Base-by-base conservation (phyloP, 2,329 filamentous ascomycete species). In the Colletotrichum sp. region DNA sequence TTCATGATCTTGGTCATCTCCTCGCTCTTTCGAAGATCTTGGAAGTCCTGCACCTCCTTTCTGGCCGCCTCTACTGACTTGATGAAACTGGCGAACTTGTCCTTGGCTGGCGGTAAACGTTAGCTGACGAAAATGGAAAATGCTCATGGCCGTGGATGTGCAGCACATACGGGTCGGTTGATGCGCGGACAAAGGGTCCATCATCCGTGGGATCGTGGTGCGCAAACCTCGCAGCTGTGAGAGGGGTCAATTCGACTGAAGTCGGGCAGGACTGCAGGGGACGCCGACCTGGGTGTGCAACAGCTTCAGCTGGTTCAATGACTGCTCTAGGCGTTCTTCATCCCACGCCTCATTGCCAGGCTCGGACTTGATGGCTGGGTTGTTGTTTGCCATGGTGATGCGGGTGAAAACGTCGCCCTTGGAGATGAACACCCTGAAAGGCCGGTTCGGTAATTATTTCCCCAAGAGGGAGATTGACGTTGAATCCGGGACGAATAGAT, bases 21-120 rank as follows among this genome's bases (percentile, higher is more conserved):
- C 6, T 89, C 87, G 78, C 85, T 85, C 13, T 82, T 86, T 80
- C 89, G 87, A 8, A 88, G 81, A 7, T 88, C 82, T 7, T 85
- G 84, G 70, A 92, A 90, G 39, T 89, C 86, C 28, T 87, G 85
- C 48, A 93, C 85, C 79, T 92, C 89, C 66, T 84, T 83, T 55
- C 86, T 86, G 1, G 89, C 89, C 13, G 85, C 83, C 13, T 82
- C 83, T 8, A 91, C 84, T 1, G 90, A 86, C 74, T 87, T 85
- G 61, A 86, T 85, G 77, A 91, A 89, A 26, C 85, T 83, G 14
- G 82, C 79, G 79, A 89, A 90, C 66, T 90, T 74, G 3, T 81
- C 83, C 71, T 91, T 87, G 39, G 90, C 92, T 93, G 73, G 61
- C 63, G 32, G 43, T 70, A 77, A 84, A 69, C 14, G n/a, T 68